These are phyloP conservation scores for Pseudopyricularia javanii DNA, from an alignment of 2,329 filamentous ascomycete species.

Conservation along the genomic window DNA sequence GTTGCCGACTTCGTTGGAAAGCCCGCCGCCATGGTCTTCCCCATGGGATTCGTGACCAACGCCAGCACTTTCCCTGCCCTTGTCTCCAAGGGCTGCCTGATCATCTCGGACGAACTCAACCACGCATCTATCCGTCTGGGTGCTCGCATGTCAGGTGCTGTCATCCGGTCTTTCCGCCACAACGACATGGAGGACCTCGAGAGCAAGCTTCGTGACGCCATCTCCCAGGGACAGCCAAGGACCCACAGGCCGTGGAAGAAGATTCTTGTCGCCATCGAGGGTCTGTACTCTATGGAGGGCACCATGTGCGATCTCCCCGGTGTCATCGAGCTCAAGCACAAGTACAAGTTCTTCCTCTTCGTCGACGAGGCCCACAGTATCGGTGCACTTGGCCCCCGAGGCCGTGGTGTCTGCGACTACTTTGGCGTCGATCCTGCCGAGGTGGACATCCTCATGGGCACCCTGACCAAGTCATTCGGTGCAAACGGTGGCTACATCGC, in stretches of 20 bases:
- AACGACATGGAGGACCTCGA: slow-evolving; percentile 90
- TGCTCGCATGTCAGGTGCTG: slow-evolving; percentile 82
- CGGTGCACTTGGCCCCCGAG: slow-evolving; percentile 77
- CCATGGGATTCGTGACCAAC: slow-evolving; percentile 98
- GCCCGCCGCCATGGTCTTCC: slow-evolving; percentile 90
- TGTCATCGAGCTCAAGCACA: slow-evolving; percentile 73
- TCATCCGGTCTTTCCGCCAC: slow-evolving; percentile 95
- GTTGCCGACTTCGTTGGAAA: slow-evolving; percentile 91
- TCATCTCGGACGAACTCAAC: slow-evolving; percentile 95
- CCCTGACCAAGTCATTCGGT: slow-evolving; percentile 94
- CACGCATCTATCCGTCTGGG: slow-evolving; percentile 96
- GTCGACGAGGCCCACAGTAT: slow-evolving; percentile 95
- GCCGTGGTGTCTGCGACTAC: slow-evolving; percentile 93
- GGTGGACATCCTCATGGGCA: slow-evolving; percentile 96
- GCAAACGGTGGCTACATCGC: slow-evolving; percentile 95
- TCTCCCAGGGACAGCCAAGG: slow-evolving; percentile 90
- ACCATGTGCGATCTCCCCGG: slow-evolving; percentile 97
- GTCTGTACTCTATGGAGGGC: slow-evolving; percentile 98
- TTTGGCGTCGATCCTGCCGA: slow-evolving; percentile 81
- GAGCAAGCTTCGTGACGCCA: slow-evolving; percentile 74
- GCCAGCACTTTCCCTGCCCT: slow-evolving; percentile 84
- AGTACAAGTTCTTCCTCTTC: slow-evolving; percentile 95
- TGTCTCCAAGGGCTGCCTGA: slow-evolving; percentile 81
- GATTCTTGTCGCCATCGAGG: slow-evolving; percentile 91
- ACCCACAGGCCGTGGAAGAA: slow-evolving; percentile 99